Percentiles rank a stretch among this genome's conserved stretches.
Evolutionary conservation across 2,329 filamentous ascomycete species (phyloP).

Genomic region (Hypomyces perniciosus): DNA sequence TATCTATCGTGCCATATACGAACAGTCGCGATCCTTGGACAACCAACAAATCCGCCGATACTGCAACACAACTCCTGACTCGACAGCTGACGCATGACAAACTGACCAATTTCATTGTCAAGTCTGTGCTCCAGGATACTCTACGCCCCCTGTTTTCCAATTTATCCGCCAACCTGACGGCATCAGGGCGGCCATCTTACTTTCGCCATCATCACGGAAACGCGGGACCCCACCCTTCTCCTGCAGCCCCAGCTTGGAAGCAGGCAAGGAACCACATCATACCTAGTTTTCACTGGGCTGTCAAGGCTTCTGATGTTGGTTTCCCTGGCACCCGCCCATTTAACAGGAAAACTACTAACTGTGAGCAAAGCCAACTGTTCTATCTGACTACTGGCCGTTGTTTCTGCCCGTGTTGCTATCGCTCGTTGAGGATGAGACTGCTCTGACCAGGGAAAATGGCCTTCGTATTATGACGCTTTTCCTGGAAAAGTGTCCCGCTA

Average conservation of each 20-base stretch:
- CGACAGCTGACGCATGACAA: constrained; percentile 17
- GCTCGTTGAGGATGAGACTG: constrained; percentile 58
- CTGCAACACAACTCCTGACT: constrained; percentile 29
- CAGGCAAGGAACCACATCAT: constrained; percentile 15
- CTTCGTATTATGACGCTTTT: constrained; percentile 50
- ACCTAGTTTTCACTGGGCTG: constrained; percentile 45
- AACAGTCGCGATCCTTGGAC: constrained; percentile 33
- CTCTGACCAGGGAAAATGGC: constrained; percentile 47
- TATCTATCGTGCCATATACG: constrained; percentile 28
- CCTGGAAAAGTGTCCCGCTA: constrained; percentile 46
- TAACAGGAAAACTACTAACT: not conserved
- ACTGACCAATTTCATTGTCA: constrained; percentile 39
- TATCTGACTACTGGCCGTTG: constrained; percentile 53
- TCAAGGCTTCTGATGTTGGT: constrained; percentile 45
- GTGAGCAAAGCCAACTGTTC: constrained; percentile 5
- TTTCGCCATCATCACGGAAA: constrained; percentile 15
- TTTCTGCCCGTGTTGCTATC: constrained; percentile 65
- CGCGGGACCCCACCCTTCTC: not conserved
- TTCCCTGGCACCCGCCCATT: not conserved
- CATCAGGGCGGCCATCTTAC: constrained; percentile 24
- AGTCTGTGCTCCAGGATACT: constrained; percentile 54
- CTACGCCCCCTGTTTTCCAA: constrained; percentile 63
- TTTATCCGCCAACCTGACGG: constrained; percentile 37
- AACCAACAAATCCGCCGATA: constrained; percentile 23
- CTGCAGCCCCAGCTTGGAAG: constrained; percentile 20